Base-by-base conservation (phyloP, 1,139 yeast species). In the Suhomyces panamericanus region DNA sequence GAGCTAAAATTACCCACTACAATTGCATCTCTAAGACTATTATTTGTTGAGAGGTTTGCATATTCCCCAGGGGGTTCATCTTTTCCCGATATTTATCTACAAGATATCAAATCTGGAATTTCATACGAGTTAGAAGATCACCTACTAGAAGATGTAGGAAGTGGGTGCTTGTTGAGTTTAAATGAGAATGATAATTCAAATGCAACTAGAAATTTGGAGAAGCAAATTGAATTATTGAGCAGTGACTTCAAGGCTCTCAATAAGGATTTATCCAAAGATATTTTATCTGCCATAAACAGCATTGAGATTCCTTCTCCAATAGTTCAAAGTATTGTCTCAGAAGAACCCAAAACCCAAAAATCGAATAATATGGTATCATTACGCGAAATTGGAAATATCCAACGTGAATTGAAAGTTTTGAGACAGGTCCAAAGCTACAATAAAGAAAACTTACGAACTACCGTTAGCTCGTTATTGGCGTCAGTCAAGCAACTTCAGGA, bases 1-100 rank as follows among this genome's bases (percentile, higher is more conserved):
- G 55, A 63, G 2, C 58, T 82, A 0, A 68, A 77, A 2, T 63
- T 71, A 6, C 83, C 85, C 0, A 73, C 80, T 3, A 71, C 84
- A 0, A 75, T 84, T 53, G 85, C 88, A 5, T 71, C 88, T 0
- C 60, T 91, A 35, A 74, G 95, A 41, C 71, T 89, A 1, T 66
- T 87, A 28, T 93, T 91, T 60, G 88, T 90, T 17, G 96, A 91
- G 57, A 87, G 83, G 57, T 91, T 90, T 67, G 89, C 95, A 1
- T 88, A 85, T 58, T 78, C 93, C 0, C 95, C 95, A 0, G 85
- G 88, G 0, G 69, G 80, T 2, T 73, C 81, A 2, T 63, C 77
- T 2, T 89, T 89, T 54, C 97, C 99, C 0, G 87, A 82, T n/a
- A 80, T 93, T 29, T 87, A 87, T 56, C 73, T 90, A 7, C 82